Evolutionary conservation across 2,329 filamentous ascomycete species (phyloP).

Genomic region (Lachnellula cervina): DNA sequence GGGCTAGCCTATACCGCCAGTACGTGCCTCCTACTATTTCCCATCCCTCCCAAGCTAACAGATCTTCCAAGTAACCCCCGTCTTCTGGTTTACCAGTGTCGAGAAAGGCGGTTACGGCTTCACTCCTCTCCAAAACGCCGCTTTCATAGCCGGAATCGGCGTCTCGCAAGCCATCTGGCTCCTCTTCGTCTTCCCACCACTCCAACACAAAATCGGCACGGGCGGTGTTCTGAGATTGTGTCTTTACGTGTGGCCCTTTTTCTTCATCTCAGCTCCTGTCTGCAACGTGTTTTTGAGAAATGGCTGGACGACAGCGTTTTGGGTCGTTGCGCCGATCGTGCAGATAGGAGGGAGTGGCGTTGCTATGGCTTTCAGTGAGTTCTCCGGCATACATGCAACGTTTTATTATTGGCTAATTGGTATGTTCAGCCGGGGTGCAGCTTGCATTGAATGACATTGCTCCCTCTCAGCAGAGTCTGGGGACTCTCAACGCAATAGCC

Average conservation of each 20-base stretch:
- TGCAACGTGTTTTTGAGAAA: constrained; percentile 52
- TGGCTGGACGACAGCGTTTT: constrained; percentile 34
- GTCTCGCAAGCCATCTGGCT: constrained; percentile 67
- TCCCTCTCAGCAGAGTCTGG: constrained; percentile 59
- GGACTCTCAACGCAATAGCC: constrained; percentile 65
- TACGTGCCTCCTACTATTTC: constrained; percentile 1
- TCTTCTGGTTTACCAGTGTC: constrained; percentile 63
- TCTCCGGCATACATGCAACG: constrained; percentile 35
- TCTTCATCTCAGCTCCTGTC: constrained; percentile 51
- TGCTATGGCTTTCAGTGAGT: constrained; percentile 46
- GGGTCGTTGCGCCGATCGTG: constrained; percentile 25
- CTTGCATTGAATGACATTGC: constrained; percentile 70
- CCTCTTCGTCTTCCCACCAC: constrained; percentile 60
- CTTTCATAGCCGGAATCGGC: constrained; percentile 61
- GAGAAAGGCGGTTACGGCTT: constrained; percentile 62
- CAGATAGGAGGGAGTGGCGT: constrained; percentile 55
- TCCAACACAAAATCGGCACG: constrained; percentile 64
- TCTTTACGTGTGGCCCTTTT: constrained; percentile 55
- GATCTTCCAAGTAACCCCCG: constrained; percentile 45
- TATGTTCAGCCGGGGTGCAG: constrained; percentile 65
- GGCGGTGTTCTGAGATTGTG: constrained; percentile 58
- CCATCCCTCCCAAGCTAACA: not conserved
- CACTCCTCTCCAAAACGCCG: constrained; percentile 56
- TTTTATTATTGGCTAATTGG: constrained; percentile 30
- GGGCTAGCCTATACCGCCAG: constrained; percentile 65